Percentiles rank a stretch among this genome's conserved stretches.
phyloP scores from a whole-genome alignment of 371 early-diverging fungal species.

The Apophysomyces sp. region DNA sequence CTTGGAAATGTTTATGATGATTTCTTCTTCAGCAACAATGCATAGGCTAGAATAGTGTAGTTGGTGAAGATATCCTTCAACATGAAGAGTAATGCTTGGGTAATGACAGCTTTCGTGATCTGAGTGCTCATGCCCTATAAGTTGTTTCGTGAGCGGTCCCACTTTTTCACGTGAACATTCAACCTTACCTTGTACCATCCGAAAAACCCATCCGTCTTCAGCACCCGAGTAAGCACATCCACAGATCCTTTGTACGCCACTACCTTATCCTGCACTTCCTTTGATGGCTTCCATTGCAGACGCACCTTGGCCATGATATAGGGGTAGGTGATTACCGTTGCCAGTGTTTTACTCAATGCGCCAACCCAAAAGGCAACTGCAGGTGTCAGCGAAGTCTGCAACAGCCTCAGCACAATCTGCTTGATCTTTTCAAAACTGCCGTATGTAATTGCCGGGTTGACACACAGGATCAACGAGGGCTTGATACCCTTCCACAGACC shows the following conservation, averaged over 20 bases:
- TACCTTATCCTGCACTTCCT: constrained; percentile 49
- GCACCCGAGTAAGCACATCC: constrained; percentile 85
- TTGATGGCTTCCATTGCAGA: constrained; percentile 92
- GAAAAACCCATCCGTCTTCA: constrained; percentile 75
- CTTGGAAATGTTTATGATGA: neutral
- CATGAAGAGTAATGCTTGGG: constrained; percentile 93
- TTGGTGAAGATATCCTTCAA: constrained; percentile 87
- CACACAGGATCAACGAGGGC: constrained; percentile 88
- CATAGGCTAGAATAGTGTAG: constrained; percentile 60
- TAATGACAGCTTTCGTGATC: constrained; percentile 94
- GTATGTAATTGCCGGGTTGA: constrained; percentile 97
- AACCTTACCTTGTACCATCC: constrained; percentile 90
- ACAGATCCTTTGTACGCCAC: constrained; percentile 76
- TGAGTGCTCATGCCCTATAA: constrained; percentile 92
- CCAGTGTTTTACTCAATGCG: constrained; percentile 90
- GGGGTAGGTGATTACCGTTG: constrained; percentile 86
- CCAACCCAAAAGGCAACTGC: constrained; percentile 87
- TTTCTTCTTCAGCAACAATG: constrained; percentile 15
- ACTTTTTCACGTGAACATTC: neutral
- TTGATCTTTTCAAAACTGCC: constrained; percentile 94
- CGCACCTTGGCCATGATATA: constrained; percentile 98
- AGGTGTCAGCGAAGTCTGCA: constrained; percentile 58
- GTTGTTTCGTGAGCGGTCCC: neutral
- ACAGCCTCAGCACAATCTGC: constrained; percentile 45
- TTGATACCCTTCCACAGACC: constrained; percentile 90